Evolutionary conservation across 352 stramenopile genomes (phyloP), one percentile per base, ranked within the genome.

Genomic region (Thalassiosira exigua): DNA sequence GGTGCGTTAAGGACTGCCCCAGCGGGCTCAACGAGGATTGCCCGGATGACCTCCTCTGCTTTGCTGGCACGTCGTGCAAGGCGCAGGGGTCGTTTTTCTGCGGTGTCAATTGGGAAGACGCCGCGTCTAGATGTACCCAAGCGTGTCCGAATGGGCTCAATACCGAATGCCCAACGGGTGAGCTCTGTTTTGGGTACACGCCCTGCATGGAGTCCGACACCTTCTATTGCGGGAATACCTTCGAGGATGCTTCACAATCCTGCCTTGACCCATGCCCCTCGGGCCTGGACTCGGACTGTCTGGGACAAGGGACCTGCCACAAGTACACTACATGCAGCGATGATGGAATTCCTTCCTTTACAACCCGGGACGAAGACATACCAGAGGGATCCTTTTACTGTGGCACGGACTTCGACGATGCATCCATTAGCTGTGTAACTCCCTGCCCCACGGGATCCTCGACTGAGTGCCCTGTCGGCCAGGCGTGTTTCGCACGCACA

Each of bases 131-230:
- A 30, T 76, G 67, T 39, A 52, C 60, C 0, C 72, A 56, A 22
- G 83, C 81, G n/a, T 93, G 88, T 81, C 70, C 83, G 19, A 81
- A 51, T 70, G 85, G 85, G 36, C 61, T 68, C 36, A 59, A 65
- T 39, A 58, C 51, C 30, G 80, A 88, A n/a, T 93, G 88, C 78
- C 84, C 85, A 0, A 42, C 69, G 41, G 83, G 72, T 26, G 57
- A 92, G 73, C 61, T 56, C 57, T 94, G 88, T 64, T 92, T 74
- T 82, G 86, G 86, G n/a, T 88, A 92, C 71, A 92, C 86, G 27
- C 73, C 88, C 2, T 92, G 88, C 41, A 65, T 54, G n/a, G 73
- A 51, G 3, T 19, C 46, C 17, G 79, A 87, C 52, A 77, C 68
- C 22, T 87, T 83, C 58, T 87, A 73, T 46, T 87, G 79, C 29